Evolutionary conservation across 495 filamentous ascomycete genomes (phyloP).

Genomic region (Penicillium goetzii): DNA sequence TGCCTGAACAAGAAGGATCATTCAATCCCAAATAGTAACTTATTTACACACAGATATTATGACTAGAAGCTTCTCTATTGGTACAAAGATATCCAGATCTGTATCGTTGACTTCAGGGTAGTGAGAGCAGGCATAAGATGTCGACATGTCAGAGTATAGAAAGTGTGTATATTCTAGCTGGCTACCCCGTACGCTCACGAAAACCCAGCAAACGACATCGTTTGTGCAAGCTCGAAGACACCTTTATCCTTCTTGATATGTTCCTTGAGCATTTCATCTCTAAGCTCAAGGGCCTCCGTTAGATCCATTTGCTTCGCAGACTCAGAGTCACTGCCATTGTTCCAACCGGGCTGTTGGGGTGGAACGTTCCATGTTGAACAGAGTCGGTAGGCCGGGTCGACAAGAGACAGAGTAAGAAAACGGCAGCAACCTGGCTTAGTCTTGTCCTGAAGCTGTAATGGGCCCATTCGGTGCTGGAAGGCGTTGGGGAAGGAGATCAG

Average conservation of each 20-base stretch:
- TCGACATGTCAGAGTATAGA: too few relatives aligned
- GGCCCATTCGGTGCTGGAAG: conserved; percentile 15
- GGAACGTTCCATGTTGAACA: conserved; percentile 22
- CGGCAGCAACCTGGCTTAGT: conserved; percentile 16
- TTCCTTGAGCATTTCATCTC: conserved; percentile 12
- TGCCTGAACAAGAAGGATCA: too few relatives aligned
- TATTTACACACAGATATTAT: too few relatives aligned
- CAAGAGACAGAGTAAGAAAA: conserved; percentile 18
- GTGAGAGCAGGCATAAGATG: background rate
- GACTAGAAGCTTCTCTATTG: background rate
- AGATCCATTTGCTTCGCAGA: conserved; percentile 7
- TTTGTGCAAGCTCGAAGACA: conserved; percentile 4
- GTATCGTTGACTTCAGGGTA: background rate
- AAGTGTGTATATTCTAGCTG: background rate
- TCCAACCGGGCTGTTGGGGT: conserved; percentile 18
- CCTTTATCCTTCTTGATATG: conserved; percentile 13
- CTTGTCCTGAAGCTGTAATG: conserved; percentile 16
- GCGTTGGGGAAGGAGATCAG: conserved; percentile 16
- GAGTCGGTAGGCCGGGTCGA: conserved; percentile 20
- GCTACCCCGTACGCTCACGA: background rate
- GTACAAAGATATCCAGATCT: background rate
- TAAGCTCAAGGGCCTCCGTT: conserved; percentile 10
- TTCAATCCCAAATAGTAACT: too few relatives aligned
- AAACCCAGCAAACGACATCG: conserved; percentile 3
- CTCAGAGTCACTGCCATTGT: conserved; percentile 8